These are phyloP conservation scores for Boechera divaricarpa DNA, from an alignment of 345 rosid species.

Conservation along the genomic window DNA sequence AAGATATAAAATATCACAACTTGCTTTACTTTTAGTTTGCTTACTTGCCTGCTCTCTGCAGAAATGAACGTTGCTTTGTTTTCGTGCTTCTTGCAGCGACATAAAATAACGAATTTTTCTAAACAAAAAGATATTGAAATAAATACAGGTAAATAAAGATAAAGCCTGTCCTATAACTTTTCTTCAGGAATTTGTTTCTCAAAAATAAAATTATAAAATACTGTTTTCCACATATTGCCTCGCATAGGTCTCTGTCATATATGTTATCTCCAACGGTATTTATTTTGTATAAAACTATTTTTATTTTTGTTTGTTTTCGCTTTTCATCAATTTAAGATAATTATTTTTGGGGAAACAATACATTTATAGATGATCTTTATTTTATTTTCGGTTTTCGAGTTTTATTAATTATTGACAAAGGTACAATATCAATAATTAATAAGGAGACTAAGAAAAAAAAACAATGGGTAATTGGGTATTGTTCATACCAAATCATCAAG, in stretches of 20 bases:
- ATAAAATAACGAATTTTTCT: neutral
- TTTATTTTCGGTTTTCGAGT: no score
- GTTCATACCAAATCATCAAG: no score
- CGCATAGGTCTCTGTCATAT: neutral
- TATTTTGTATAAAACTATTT: constrained; percentile 14
- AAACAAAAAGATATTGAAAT: neutral
- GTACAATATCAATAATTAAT: no score
- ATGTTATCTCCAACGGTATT: constrained; percentile 38
- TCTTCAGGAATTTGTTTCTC: constrained; percentile 13
- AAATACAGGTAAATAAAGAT: neutral
- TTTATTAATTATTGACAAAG: no score
- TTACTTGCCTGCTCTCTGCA: constrained; percentile 46
- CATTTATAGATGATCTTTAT: no score
- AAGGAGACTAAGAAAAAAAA: no score
- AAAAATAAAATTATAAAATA: neutral
- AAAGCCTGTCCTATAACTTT: constrained; percentile 9
- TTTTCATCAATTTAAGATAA: no score
- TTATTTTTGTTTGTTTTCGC: constrained; percentile 16
- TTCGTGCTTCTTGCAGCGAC: constrained; percentile 34
- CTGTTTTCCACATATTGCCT: no score
- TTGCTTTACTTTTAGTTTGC: constrained; percentile 28
- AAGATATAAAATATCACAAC: constrained; percentile 22
- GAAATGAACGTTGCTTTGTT: constrained; percentile 68
- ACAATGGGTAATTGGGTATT: no score
- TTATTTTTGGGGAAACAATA: no score